Evolutionary conservation across 228 moss, liverwort and hornwort genomes (phyloP).

Genomic region (Sphagnum magellanicum): DNA sequence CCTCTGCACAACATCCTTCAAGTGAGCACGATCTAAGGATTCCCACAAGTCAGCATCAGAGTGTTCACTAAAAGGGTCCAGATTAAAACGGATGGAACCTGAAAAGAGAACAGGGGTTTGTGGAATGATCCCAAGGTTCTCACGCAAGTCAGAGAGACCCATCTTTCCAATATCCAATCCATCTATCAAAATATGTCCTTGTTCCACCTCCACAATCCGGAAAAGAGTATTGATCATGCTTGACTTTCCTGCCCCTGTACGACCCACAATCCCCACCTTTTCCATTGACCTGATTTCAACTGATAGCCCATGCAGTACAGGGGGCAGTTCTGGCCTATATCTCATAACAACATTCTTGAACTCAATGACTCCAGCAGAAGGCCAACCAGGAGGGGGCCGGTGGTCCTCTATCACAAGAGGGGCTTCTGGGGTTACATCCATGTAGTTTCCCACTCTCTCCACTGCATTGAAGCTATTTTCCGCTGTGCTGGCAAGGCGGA

Average conservation of each 20-base stretch:
- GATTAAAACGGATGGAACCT: slow-evolving; percentile 83
- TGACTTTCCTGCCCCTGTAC: slow-evolving; percentile 96
- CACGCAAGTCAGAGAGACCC: slow-evolving; percentile 71
- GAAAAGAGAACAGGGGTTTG: slow-evolving; percentile 93
- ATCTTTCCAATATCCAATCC: slow-evolving; percentile 58
- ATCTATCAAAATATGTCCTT: slow-evolving; percentile 78
- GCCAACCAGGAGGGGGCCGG: slow-evolving; percentile 92
- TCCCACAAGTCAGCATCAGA: slow-evolving; percentile 88
- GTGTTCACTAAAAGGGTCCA: slow-evolving; percentile 92
- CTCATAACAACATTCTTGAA: slow-evolving; percentile 81
- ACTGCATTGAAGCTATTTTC: slow-evolving; percentile 96
- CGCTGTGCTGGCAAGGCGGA: slow-evolving; percentile 82
- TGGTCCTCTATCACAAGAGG: slow-evolving; percentile 68
- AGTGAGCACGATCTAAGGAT: slow-evolving; percentile 87
- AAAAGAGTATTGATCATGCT: slow-evolving; percentile 94
- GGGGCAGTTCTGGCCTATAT: slow-evolving; percentile 75
- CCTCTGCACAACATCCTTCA: slow-evolving; percentile 81
- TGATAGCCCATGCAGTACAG: slow-evolving; percentile 79
- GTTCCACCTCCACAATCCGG: slow-evolving; percentile 79
- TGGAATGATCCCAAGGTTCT: slow-evolving; percentile 81
- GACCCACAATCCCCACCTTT: slow-evolving; percentile 92
- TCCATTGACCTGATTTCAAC: slow-evolving; percentile 75
- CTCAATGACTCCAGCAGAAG: slow-evolving; percentile 74
- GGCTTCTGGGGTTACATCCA: slow-evolving; percentile 71
- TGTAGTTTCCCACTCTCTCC: slow-evolving; percentile 89